Conservation (phyloP, 2,329 filamentous ascomycete genomes). For the Aspergillus carbonarius region DNA sequence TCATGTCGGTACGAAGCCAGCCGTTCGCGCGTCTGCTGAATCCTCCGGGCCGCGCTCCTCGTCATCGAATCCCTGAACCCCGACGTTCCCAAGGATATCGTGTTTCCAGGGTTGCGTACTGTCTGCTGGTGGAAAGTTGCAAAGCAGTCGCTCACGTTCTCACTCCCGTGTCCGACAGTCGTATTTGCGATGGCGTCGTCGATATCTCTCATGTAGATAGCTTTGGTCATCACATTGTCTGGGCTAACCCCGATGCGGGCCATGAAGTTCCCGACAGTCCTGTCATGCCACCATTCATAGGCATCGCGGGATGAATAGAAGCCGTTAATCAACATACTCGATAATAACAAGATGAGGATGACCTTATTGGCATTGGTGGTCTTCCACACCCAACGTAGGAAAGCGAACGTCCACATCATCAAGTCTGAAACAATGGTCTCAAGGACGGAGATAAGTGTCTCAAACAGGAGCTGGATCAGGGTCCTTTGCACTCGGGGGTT, state of each 20-base stretch:
- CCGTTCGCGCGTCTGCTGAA: conserved; percentile 77
- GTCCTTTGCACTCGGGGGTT: conserved; percentile 60
- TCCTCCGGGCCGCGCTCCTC: conserved; percentile 51
- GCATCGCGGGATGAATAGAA: conserved; percentile 72
- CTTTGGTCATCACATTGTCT: conserved; percentile 76
- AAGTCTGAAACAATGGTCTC: conserved; percentile 74
- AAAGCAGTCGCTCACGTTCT: conserved; percentile 42
- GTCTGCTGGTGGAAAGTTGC: conserved; percentile 46
- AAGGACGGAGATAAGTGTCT: conserved; percentile 69
- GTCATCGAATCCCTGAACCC: conserved; percentile 30
- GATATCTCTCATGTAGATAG: conserved; percentile 79
- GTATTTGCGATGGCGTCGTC: conserved; percentile 59
- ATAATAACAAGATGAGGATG: conserved; percentile 65
- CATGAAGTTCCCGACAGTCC: conserved; percentile 80
- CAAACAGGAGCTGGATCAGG: conserved; percentile 68
- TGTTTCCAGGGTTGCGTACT: conserved; percentile 32
- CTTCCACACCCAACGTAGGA: conserved; percentile 64
- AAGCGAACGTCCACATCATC: conserved; percentile 73
- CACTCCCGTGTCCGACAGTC: conserved; percentile 28
- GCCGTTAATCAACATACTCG: conserved; percentile 71
- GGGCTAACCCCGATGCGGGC: conserved; percentile 73
- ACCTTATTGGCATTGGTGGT: conserved; percentile 71
- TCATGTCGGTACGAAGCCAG: conserved; percentile 86
- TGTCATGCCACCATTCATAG: conserved; percentile 81
- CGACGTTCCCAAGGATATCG: conserved; percentile 30